Percentiles rank a stretch among this genome's conserved stretches.
phyloP scores from a whole-genome alignment of 2,329 filamentous ascomycete genomes.

The Calonectria pauciramosa region DNA sequence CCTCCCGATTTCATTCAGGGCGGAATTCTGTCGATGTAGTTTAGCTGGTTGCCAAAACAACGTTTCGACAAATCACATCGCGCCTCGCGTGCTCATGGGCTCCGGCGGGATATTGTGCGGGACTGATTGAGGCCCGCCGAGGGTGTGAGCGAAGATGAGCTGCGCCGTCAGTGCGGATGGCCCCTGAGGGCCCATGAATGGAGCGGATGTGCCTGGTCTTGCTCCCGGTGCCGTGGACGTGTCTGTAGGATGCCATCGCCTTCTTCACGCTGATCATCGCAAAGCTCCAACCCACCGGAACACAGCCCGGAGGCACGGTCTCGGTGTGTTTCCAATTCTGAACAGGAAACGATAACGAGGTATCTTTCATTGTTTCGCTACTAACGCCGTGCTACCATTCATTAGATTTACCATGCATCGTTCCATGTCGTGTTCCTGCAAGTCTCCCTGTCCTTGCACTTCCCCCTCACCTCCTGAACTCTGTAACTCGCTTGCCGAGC shows the following conservation, averaged over 20 bases:
- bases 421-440: slow-evolving; percentile 25
- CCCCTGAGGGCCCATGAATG: slow-evolving; percentile 19
- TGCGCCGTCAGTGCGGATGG: slow-evolving; percentile 14
- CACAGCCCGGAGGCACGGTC: slow-evolving; percentile 10
- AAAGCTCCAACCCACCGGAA: slow-evolving; percentile 5
- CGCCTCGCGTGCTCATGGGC: slow-evolving; percentile 38
- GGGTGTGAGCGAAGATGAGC: neutral
- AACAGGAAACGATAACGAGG: slow-evolving; percentile 28
- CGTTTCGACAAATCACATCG: slow-evolving; percentile 37
- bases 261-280: neutral
- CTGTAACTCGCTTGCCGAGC: slow-evolving; percentile 10
- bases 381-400: slow-evolving; percentile 11
- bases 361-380: slow-evolving; percentile 36
- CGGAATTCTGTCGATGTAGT: slow-evolving; percentile 7
- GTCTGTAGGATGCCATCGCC: neutral
- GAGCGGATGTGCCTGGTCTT: slow-evolving; percentile 7
- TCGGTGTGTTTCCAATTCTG: slow-evolving; percentile 20
- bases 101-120: neutral
- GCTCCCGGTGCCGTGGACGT: slow-evolving; percentile 2
- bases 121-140: slow-evolving; percentile 15
- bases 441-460: slow-evolving; percentile 13
- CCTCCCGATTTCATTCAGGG: neutral
- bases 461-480: neutral
- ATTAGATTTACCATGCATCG: slow-evolving; percentile 19
- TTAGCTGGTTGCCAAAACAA: neutral